Evolutionary conservation across 768 basidiomycete species (phyloP), one percentile per base, ranked within the genome.

Genomic region (Suillus tomentosus): DNA sequence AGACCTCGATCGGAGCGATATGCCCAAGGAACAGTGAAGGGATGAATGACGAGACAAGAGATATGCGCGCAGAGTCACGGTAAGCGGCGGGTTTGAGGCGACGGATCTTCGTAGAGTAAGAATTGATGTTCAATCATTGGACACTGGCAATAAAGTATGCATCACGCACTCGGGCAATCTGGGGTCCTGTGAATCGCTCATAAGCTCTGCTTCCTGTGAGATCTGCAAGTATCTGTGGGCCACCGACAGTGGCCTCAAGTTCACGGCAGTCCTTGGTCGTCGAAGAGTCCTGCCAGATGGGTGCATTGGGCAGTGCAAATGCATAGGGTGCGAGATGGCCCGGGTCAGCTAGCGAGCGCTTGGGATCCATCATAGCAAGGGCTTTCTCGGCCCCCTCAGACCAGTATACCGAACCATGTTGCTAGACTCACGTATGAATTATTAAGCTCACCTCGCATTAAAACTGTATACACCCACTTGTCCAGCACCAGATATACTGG

Each of bases 281-380:
- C 0, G 92, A 94, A 1, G 92, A 92, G 75, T 95, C 94, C 73
- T 95, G 93, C 94, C 94, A 96, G 71, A 95, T 95, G 11, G 93
- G 92, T 4, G 89, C 84, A 66, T 81, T 81, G 2, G 80, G 80
- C 14, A 86, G 76, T 7, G 91, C 87, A 74, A 95, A 94, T 3
- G 92, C 92, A 9, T 70, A 73, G 0, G 84, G 85, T 22, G 79
- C 76, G 43, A 95, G 78, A 68, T 94, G 91, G 6, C 66, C 66
- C 6, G 37, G 60, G 3, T 83, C 80, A 11, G 79, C 77, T 10
- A 94, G 78, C 1, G 84, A 72, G 60, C 81, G 76, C 10, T 72
- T 65, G 0, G 87, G 68, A 72, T 88, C 81, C 62, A 94, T 80
- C 2, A 76, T 77, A 3, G 83, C 77, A 8, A 95, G 80, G 9